Percentiles rank a stretch among this genome's conserved stretches.
These are phyloP conservation scores for Rhodotorula sp. DNA, from an alignment of 1,284 basidiomycete species.

Conservation along the genomic window DNA sequence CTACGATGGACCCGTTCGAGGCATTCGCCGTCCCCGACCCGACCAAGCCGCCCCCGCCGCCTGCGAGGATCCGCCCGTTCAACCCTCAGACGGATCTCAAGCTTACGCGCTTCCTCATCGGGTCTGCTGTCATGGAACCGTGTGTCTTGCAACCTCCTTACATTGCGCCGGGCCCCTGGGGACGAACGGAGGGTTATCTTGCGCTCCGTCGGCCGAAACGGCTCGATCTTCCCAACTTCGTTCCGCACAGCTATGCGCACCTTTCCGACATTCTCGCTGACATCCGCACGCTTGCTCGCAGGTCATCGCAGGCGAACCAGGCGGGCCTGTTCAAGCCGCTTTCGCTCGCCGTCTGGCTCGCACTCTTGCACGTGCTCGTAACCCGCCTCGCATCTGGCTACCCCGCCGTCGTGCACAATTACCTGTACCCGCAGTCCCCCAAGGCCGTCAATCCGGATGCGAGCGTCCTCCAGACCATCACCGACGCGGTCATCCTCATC, in stretches of 20 bases:
- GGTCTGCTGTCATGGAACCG: conserved; percentile 36
- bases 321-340: conserved; percentile 26
- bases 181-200: not conserved
- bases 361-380: conserved; percentile 26
- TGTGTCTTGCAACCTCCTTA: not conserved
- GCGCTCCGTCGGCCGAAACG: not conserved
- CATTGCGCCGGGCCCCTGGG: too few relatives aligned
- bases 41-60: conserved; percentile 13
- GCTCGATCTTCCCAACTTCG: too few relatives aligned
- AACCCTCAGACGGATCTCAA: conserved; percentile 26
- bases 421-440: conserved; percentile 10
- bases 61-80: conserved; percentile 34
- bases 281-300: not conserved
- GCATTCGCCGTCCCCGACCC: not conserved
- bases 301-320: conserved; percentile 37
- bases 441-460: conserved; percentile 4
- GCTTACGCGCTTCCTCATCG: conserved; percentile 36
- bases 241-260: not conserved
- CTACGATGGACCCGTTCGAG: conserved; percentile 8
- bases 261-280: not conserved
- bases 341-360: conserved; percentile 21
- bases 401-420: conserved; percentile 25
- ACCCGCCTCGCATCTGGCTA: conserved; percentile 22
- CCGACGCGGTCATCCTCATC: conserved; percentile 24
- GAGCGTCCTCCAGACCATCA: conserved; percentile 8